Evolutionary conservation across 768 basidiomycete genomes (phyloP), one percentile per base, ranked within the genome.

Genomic region (Pulveroboletus sp.): DNA sequence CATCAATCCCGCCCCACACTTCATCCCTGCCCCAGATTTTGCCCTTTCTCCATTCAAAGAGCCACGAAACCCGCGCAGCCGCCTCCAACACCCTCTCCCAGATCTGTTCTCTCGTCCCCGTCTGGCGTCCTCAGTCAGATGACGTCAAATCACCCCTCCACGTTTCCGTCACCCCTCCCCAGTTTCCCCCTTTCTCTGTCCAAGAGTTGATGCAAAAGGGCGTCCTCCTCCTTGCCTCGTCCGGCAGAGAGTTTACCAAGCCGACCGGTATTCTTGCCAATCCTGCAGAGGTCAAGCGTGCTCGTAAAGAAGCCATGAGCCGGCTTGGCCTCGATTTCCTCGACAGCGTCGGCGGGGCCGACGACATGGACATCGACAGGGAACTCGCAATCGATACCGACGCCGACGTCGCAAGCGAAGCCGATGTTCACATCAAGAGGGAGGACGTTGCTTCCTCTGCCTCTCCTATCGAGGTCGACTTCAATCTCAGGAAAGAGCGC

Each of bases 11-110:
- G 0, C 42, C 0, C 41, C 8, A 5, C 37, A 12, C 34, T n/a
- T 22, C 49, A 31, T 26, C 39, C 43, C 4, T 20, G 37, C 27
- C 17, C 10, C 64, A 96, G 88, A 86, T 99, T 58, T 73, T 97
- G 12, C 96, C 96, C 5, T 93, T 80, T 64, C 75, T 98, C 2
- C 88, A 89, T 63, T 93, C 92, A 34, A 91, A 89, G 71, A 88
- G 86, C n/a, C 84, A 83, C 54, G 96, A 99, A 51, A 93, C 95
- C 2, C 82, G 96, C 37, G 81, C 83, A 3, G 93, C 96, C 0
- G 92, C 93, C 0, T 91, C 93, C 0, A 79, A 83, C 47, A 89
- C 96, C 1, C 76, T 98, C 37, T 91, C 90, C 0, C 84, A 91
- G 44, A 89, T 98, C 51, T 93, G 89, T 56, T 76, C 83, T 6